Base-by-base conservation (phyloP, 805 yeast genomes). In the Candida montana region DNA sequence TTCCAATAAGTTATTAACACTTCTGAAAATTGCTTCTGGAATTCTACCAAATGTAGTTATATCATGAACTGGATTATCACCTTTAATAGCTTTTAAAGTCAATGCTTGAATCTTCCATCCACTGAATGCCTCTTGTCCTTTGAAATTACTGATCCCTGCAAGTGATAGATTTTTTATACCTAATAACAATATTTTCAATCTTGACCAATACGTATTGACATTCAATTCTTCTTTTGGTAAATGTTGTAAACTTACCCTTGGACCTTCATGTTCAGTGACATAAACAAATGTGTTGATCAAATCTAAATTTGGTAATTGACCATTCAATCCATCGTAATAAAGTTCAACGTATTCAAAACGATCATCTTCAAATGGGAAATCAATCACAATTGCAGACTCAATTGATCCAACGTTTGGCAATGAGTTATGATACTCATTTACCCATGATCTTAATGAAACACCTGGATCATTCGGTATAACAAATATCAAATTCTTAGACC, bases 101-200 rank as follows among this genome's bases (percentile, higher is more conserved):
- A 93, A 61, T 0, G 98, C 83, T 62, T 91, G 98, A 44, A 93
- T 84, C 58, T 95, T 83, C 95, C 96, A 93, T 5, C 98, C 97
- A 40, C 93, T 82, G 57, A 91, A 93, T 12, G 91, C 88, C 58
- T 91, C 97, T 52, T 89, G 79, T n/a, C 93, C 86, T 31, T 80
- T 71, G 0, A 74, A 69, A 5, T 65, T 68, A 38, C 65, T 68
- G 21, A 85, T 60, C 1, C 98, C 98, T 0, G 95, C 73, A 6
- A 79, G 55, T 4, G 90, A 77, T 55, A 86, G 75, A 35, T 75
- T 74, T 42, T 72, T 62, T n/a, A 93, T 74, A 0, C 96, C 93
- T 29, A 70, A 65, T 13, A 75, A 44, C 39, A 93, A 57, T 0
- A 83, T 75, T 21, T 66, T 66, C 29, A 84, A 65, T 43, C 97